phyloP scores from a whole-genome alignment of 805 yeast species.

The Priceomyces castillae region DNA sequence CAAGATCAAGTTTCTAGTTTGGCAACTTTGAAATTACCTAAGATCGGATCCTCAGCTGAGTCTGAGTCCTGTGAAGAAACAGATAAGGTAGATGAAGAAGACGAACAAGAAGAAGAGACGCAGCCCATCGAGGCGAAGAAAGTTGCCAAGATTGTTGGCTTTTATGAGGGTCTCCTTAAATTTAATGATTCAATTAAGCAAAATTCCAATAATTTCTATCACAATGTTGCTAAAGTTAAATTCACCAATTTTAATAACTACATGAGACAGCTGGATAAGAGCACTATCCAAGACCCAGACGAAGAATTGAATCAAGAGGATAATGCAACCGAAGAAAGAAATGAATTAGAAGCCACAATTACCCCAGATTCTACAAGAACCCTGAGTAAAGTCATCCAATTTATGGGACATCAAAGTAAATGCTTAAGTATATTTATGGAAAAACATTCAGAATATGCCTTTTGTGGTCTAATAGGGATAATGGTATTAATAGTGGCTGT shows the following conservation, averaged over 20 bases:
- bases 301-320: background rate
- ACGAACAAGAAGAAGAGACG: background rate
- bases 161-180: slow-evolving; percentile 22
- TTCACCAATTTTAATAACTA: slow-evolving; percentile 14
- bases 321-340: too few species aligned
- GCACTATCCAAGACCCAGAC: background rate
- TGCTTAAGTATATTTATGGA: slow-evolving; percentile 7
- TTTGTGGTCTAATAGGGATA: slow-evolving; percentile 12
- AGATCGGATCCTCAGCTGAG: slow-evolving; percentile 3
- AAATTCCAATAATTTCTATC: slow-evolving; percentile 19
- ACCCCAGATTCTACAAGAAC: background rate
- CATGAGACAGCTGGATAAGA: slow-evolving; percentile 2
- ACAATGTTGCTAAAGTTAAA: slow-evolving; percentile 15
- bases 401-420: background rate
- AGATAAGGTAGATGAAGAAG: background rate
- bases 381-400: background rate
- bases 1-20: slow-evolving; percentile 12
- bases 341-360: too few species aligned
- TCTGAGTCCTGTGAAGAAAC: background rate
- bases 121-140: background rate
- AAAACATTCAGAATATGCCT: slow-evolving; percentile 15
- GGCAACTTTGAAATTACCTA: slow-evolving; percentile 17
- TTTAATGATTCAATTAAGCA: slow-evolving; percentile 23
- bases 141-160: slow-evolving; percentile 14
- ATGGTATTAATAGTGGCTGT: slow-evolving; percentile 5